Evolutionary conservation across 371 early-diverging fungal species (phyloP), one percentile per base, ranked within the genome.

Genomic region (Apophysomyces trapeziformis): DNA sequence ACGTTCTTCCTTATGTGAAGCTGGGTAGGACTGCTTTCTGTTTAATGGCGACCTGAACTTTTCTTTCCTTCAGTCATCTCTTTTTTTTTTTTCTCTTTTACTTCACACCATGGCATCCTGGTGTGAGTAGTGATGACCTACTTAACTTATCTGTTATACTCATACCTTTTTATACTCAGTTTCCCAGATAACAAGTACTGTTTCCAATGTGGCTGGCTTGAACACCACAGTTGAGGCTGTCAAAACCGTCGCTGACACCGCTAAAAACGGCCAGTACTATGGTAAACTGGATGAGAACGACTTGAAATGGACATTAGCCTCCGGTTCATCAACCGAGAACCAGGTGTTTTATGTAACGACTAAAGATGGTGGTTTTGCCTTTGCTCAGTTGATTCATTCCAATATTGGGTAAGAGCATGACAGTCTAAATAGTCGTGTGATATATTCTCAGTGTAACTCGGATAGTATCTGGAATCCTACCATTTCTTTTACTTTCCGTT

Each of bases 341-440:
- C 94, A 95, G 75, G 92, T 95, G 8, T 89, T 94, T 68, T 95
- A 96, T 75, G 73, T 93, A 50, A 87, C 90, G 44, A 87, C 89
- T 9, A 83, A 92, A 58, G 76, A 85, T 18, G 95, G 95, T 9
- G 82, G 85, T 58, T 89, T 92, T 75, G 87, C 87, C 7, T 90
- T 95, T 77, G 84, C 91, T 38, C 93, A 96, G 75, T 72, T 94
- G 72, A 94, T 94, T 68, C 93, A 95, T 84, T 93, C 94, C 37
- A 93, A 85, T 76, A 78, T 92, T 80, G 89, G 93, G 88, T 89
- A 87, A 77, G 79, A 26, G 44, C 38, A 35, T 54, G 14, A 18
- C 39, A 38, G 36, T 13, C 21, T 16, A 57, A 58, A 46, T 37
- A 44, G n/a, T 11, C 58, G 32, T 56, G 16, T 65, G 6, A 26